phyloP scores from a whole-genome alignment of 1,284 basidiomycete genomes.

The Phylloporus sp. region DNA sequence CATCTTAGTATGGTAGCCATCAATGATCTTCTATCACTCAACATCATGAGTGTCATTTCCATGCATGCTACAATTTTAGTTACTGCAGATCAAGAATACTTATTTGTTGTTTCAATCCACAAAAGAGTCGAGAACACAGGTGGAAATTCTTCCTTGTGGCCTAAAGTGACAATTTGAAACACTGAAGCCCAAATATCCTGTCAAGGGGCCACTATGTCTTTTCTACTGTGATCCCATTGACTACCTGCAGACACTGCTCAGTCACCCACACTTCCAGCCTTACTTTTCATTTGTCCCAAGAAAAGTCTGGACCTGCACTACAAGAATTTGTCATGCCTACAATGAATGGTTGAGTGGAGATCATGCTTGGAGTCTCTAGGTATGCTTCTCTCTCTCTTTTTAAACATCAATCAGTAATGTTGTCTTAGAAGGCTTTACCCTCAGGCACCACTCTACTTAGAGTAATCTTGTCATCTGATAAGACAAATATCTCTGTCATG shows the following conservation, averaged over 20 bases:
- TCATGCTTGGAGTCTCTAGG: not conserved
- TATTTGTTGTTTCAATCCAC: not conserved
- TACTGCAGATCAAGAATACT: not conserved
- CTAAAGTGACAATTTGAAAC: not conserved
- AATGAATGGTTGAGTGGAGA: not conserved
- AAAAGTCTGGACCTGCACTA: not conserved
- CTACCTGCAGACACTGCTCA: not conserved
- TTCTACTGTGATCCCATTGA: not conserved
- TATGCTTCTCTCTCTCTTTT: not conserved
- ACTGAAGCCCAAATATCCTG: not conserved
- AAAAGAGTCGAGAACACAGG: not conserved
- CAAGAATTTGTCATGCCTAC: not conserved
- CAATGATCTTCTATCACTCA: not conserved
- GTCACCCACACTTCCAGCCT: not conserved
- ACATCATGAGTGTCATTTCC: not conserved
- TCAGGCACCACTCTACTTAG: not conserved
- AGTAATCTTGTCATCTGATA: not conserved
- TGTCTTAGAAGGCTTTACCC: not conserved
- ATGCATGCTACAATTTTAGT: not conserved
- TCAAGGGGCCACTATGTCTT: not conserved
- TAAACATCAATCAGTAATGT: too few species aligned
- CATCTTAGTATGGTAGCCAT: slow-evolving; percentile 5
- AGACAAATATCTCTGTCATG: slow-evolving; percentile 7
- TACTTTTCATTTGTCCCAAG: not conserved
- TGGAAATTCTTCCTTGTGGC: not conserved